Conservation (phyloP, 345 rosid genomes). For the Linum trigynum region DNA sequence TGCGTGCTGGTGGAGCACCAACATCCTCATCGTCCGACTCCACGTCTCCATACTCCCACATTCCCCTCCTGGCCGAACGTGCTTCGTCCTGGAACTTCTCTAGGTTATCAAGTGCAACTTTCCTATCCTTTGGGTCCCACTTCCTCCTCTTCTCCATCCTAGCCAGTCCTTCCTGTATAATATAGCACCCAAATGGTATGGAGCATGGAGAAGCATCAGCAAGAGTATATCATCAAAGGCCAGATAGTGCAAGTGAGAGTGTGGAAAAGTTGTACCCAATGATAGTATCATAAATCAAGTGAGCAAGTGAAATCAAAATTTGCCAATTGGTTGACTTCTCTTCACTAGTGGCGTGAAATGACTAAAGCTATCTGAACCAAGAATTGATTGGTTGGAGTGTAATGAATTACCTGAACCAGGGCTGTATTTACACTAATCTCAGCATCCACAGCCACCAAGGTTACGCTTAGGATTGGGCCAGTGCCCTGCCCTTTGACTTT, state of each 20-base stretch:
- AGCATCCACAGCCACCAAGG: slow-evolving; percentile 62
- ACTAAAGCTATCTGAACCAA: neutral
- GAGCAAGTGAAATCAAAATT: too few relatives aligned
- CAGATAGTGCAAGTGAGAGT: neutral
- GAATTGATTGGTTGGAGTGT: too few relatives aligned
- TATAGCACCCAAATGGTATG: too few relatives aligned
- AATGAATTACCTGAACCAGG: slow-evolving; percentile 58
- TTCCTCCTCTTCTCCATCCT: slow-evolving; percentile 76
- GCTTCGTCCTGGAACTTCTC: slow-evolving; percentile 83
- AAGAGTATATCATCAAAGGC: neutral
- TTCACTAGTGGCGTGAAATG: neutral
- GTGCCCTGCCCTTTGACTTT: slow-evolving; percentile 95
- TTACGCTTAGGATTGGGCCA: slow-evolving; percentile 57
- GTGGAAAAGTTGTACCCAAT: too few relatives aligned
- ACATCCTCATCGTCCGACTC: slow-evolving; percentile 86
- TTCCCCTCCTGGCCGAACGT: slow-evolving; percentile 51
- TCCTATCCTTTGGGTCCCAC: slow-evolving; percentile 68
- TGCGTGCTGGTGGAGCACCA: slow-evolving; percentile 41
- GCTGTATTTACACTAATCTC: slow-evolving; percentile 81
- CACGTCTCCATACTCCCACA: slow-evolving; percentile 92
- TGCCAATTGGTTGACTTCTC: too few relatives aligned
- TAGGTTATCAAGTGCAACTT: slow-evolving; percentile 52
- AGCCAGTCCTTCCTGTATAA: slow-evolving; percentile 85
- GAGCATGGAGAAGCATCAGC: neutral
- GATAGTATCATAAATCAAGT: too few relatives aligned